Evolutionary conservation across 2,329 filamentous ascomycete species (phyloP).

Genomic region (Alternaria ventricosa): DNA sequence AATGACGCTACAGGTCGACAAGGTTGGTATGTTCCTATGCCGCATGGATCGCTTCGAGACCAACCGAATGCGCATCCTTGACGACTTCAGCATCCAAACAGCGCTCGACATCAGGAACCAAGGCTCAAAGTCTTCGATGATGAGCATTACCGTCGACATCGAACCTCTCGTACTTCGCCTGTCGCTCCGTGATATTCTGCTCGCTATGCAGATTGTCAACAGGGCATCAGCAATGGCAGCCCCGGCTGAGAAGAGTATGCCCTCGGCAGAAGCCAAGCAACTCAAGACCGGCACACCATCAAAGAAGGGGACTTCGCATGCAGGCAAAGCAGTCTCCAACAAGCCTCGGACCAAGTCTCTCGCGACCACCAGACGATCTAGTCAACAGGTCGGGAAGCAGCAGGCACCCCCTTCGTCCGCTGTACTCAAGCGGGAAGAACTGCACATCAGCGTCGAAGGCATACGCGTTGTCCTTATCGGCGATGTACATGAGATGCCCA

Average conservation of each 20-base stretch:
- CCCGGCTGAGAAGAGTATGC: constrained; percentile 54
- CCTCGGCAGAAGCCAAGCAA: constrained; percentile 63
- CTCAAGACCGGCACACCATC: constrained; percentile 57
- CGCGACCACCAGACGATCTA: constrained; percentile 50
- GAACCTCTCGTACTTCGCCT: constrained; percentile 90
- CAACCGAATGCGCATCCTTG: constrained; percentile 86
- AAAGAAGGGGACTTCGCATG: constrained; percentile 58
- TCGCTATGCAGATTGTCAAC: constrained; percentile 90
- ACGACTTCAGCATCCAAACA: constrained; percentile 92
- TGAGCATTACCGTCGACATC: constrained; percentile 83
- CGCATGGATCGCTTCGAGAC: constrained; percentile 98
- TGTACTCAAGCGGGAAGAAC: constrained; percentile 73
- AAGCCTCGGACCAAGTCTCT: constrained; percentile 56
- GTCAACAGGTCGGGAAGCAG: constrained; percentile 63
- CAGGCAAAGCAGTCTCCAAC: constrained; percentile 54
- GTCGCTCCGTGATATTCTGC: constrained; percentile 90
- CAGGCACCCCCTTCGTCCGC: constrained; percentile 62
- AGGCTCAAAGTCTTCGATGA: constrained; percentile 66
- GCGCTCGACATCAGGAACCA: constrained; percentile 78
- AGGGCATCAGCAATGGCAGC: constrained; percentile 87
- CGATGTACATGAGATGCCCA: constrained; percentile 91
- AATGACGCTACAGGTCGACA: constrained; percentile 88
- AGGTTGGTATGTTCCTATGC: constrained; percentile 97
- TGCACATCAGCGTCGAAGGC: constrained; percentile 86
- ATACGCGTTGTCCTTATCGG: constrained; percentile 93